Evolutionary conservation across 768 basidiomycete genomes (phyloP).

Genomic region (Pisolithus albus): DNA sequence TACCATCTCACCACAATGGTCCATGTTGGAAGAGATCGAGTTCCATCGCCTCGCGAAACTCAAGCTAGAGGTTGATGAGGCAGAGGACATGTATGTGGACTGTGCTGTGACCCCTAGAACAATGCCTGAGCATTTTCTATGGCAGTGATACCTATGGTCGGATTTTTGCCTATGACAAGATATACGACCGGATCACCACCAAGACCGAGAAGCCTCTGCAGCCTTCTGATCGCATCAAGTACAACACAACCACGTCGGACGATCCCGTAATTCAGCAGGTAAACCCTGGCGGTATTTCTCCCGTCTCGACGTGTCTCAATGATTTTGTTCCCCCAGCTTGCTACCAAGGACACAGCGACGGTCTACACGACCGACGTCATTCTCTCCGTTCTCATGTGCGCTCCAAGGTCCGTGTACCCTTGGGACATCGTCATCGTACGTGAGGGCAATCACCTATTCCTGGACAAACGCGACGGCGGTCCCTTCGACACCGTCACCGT

Average conservation of each 20-base stretch:
- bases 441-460: slow-evolving; percentile 88
- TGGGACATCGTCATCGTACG: slow-evolving; percentile 98
- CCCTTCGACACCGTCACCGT: slow-evolving; percentile 97
- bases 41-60: slow-evolving; percentile 89
- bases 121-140: slow-evolving; percentile 2
- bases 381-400: slow-evolving; percentile 92
- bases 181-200: slow-evolving; percentile 92
- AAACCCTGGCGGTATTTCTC: slow-evolving; percentile 7
- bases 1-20: slow-evolving; percentile 86
- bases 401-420: slow-evolving; percentile 90
- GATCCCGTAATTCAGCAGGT: slow-evolving; percentile 95
- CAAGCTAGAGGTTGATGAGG: slow-evolving; percentile 88
- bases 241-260: slow-evolving; percentile 96
- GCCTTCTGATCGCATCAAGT: slow-evolving; percentile 89
- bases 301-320: slow-evolving; percentile 4
- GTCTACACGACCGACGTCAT: slow-evolving; percentile 96
- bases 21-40: slow-evolving; percentile 95
- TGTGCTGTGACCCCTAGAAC: neutral
- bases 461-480: slow-evolving; percentile 97
- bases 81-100: slow-evolving; percentile 72
- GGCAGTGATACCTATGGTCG: slow-evolving; percentile 80
- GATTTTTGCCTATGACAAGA: slow-evolving; percentile 87
- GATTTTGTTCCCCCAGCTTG: slow-evolving; percentile 67
- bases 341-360: slow-evolving; percentile 69
- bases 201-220: slow-evolving; percentile 89